Conservation (phyloP, 1,284 basidiomycete genomes). For the Amylostereum areolatum region DNA sequence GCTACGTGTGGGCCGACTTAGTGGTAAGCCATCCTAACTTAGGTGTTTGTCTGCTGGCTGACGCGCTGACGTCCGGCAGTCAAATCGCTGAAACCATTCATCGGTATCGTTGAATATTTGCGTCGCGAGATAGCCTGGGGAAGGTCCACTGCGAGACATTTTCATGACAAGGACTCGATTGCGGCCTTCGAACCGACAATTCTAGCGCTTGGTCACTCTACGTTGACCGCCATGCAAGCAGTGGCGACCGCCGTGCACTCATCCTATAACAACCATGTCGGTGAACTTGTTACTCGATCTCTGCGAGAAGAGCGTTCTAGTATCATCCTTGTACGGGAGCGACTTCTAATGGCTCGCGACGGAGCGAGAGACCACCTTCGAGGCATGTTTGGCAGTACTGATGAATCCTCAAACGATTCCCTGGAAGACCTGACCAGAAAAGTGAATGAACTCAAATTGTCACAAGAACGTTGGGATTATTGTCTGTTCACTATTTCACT, state of each 20-base stretch:
- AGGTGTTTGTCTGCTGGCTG: neutral
- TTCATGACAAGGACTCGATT: slow-evolving; percentile 10
- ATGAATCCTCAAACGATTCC: too few species aligned
- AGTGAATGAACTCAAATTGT: slow-evolving; percentile 22
- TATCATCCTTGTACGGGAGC: too few species aligned
- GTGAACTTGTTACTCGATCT: neutral
- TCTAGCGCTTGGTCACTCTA: slow-evolving; percentile 27
- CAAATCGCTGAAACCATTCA: slow-evolving; percentile 38
- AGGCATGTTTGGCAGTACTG: slow-evolving; percentile 25
- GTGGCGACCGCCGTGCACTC: slow-evolving; percentile 28
- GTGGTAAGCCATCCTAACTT: slow-evolving; percentile 24
- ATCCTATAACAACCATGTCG: slow-evolving; percentile 25
- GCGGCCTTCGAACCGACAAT: slow-evolving; percentile 25
- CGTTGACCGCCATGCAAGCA: slow-evolving; percentile 29
- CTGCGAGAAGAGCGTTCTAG: too few species aligned
- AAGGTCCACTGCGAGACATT: slow-evolving; percentile 22
- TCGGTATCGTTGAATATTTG: slow-evolving; percentile 37
- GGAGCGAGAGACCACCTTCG: slow-evolving; percentile 27
- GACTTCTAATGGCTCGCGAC: slow-evolving; percentile 17
- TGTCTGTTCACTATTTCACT: slow-evolving; percentile 39
- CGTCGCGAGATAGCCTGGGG: slow-evolving; percentile 44
- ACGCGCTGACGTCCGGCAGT: slow-evolving; percentile 21
- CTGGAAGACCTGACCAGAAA: slow-evolving; percentile 12
- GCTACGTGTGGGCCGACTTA: slow-evolving; percentile 38
- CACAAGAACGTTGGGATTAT: slow-evolving; percentile 28